Base-by-base conservation (phyloP, 169 alveolate species). In the Plasmodium sp. region DNA sequence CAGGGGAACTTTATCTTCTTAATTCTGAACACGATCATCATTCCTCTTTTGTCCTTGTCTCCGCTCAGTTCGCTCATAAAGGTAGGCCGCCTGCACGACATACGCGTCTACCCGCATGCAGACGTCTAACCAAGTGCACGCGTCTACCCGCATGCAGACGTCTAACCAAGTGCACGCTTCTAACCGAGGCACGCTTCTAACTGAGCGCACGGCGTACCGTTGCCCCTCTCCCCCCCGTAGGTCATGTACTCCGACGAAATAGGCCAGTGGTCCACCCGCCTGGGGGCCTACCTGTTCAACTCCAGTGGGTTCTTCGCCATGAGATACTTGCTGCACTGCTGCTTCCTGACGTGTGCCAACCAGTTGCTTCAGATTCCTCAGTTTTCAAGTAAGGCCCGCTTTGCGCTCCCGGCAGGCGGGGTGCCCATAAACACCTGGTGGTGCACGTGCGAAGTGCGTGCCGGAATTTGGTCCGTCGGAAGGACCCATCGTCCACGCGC, bases 301-400 rank as follows among this genome's bases (percentile, higher is more conserved):
- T 88, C 94, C 45, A 88, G 94, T 88, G 94, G 94, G 10, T 88
- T 88, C 36, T 88, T 88, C 48, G 90, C 94, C 7, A 88, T 88
- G 94, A 31, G 94, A 34, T 88, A 88, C 58, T 80, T 88, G 48
- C 75, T 88, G 27, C 94, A 88, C 72, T 88, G 94, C 45, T 88
- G 90, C 48, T 88, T 88, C 43, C 48, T 88, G 62, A 88, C 94
- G 1, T 88, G 94, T 31, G 94, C 94, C 56, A 88, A 88, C 51
- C 94, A 88, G 83, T 41, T 88, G 72, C 56, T 88, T 14, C 94
- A 88, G 41, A 88, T 88, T 58, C 94, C 94, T 2, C 94, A 88
- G 72, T 88, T 88, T 80, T 88, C 94, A 85, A 85, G 93, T 85
- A 85, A 51, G 90, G 2, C 62, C 31, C 58, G 12, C 2, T 33